Evolutionary conservation across 805 yeast species (phyloP).

Genomic region (Candida ipomoeae): DNA sequence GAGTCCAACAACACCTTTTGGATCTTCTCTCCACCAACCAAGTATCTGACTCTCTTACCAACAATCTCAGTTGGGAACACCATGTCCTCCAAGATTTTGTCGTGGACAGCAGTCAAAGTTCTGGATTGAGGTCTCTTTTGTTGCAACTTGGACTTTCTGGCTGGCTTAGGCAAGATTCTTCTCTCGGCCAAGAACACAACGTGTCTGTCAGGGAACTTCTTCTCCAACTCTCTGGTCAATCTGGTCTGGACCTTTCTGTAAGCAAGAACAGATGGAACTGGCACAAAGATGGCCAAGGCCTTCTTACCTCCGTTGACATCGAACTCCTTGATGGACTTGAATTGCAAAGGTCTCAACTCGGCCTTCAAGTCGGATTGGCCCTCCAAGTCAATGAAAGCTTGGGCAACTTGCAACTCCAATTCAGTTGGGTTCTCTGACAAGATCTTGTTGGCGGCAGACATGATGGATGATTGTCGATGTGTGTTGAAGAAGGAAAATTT

Average conservation of each 20-base stretch:
- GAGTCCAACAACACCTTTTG: constrained; percentile 97
- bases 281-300: constrained; percentile 97
- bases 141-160: constrained; percentile 86
- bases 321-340: constrained; percentile 97
- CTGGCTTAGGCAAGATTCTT: constrained; percentile 98
- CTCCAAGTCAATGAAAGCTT: constrained; percentile 96
- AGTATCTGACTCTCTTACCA: constrained; percentile 99
- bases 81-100: constrained; percentile 96
- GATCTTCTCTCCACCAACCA: constrained; percentile 97
- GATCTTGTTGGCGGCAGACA: constrained; percentile 98
- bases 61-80: constrained; percentile 99
- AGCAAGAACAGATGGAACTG: constrained; percentile 86
- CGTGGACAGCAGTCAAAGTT: constrained; percentile 98
- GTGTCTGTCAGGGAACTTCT: constrained; percentile 99
- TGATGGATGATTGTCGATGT: constrained; percentile 34
- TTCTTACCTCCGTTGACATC: constrained; percentile 98
- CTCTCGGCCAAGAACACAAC: constrained; percentile 99
- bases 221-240: constrained; percentile 98
- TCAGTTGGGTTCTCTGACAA: constrained; percentile 94
- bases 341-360: constrained; percentile 96
- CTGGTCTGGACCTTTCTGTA: constrained; percentile 97
- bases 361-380: constrained; percentile 95
- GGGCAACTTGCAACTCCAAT: constrained; percentile 99
- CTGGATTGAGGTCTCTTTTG: constrained; percentile 99
- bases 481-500: constrained; percentile 14